phyloP scores from a whole-genome alignment of 1,284 basidiomycete genomes.

The Irpex sp. region DNA sequence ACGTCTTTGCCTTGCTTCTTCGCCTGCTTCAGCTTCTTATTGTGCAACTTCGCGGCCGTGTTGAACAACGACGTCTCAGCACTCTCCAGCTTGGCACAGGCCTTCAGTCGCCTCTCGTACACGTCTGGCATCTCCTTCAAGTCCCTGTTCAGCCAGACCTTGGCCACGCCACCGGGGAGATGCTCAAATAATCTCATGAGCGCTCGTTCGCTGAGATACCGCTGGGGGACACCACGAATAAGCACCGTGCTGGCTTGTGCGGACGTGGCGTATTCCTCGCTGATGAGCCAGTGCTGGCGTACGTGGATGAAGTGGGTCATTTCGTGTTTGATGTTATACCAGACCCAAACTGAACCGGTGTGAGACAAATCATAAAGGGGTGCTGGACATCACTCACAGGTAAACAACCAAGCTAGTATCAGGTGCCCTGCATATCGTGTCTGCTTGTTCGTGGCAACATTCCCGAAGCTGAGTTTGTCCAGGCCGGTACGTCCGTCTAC shows the following conservation, averaged over 20 bases:
- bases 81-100: slow-evolving; percentile 78
- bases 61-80: slow-evolving; percentile 79
- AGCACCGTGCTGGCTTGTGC: slow-evolving; percentile 88
- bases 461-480: slow-evolving; percentile 80
- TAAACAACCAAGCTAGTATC: slow-evolving; percentile 70
- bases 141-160: slow-evolving; percentile 89
- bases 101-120: slow-evolving; percentile 75
- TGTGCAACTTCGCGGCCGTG: slow-evolving; percentile 66
- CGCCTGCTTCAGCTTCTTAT: slow-evolving; percentile 40
- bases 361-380: slow-evolving; percentile 3
- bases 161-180: slow-evolving; percentile 82
- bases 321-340: slow-evolving; percentile 79
- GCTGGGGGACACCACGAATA: slow-evolving; percentile 84
- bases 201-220: slow-evolving; percentile 66
- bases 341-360: slow-evolving; percentile 66
- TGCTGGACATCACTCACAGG: slow-evolving; percentile 46
- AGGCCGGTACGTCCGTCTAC: slow-evolving; percentile 56
- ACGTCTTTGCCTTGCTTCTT: slow-evolving; percentile 33
- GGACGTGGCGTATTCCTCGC: slow-evolving; percentile 64
- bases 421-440: slow-evolving; percentile 75
- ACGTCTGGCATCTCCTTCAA: slow-evolving; percentile 82
- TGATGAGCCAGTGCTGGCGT: slow-evolving; percentile 85
- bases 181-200: slow-evolving; percentile 67
- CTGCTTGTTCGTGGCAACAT: slow-evolving; percentile 52
- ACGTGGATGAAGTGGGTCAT: slow-evolving; percentile 78